A percentile compares a stretch with the other conserved stretches of the same genome.
Conservation (phyloP, 2,329 filamentous ascomycete species). For the Fusarium sp. region DNA sequence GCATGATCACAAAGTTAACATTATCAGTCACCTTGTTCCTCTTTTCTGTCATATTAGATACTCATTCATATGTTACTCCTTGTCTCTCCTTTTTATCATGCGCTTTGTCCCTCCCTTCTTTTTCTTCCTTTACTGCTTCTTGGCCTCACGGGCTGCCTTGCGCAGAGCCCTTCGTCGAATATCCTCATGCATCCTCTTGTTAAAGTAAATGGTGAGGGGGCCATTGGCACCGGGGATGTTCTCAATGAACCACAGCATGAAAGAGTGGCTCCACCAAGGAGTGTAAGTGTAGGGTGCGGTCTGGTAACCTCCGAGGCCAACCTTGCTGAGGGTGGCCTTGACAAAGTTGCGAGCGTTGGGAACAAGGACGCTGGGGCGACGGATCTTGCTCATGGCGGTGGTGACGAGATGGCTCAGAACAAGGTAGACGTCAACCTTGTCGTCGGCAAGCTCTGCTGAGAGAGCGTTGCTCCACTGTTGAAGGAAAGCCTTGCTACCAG, state of each 20-base stretch:
- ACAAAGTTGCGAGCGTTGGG: constrained; percentile 89
- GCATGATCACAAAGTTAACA: not conserved
- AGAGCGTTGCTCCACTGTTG: constrained; percentile 95
- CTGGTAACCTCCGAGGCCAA: constrained; percentile 85
- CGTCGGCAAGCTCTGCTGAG: constrained; percentile 82
- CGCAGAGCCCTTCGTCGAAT: constrained; percentile 86
- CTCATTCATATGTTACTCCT: not conserved
- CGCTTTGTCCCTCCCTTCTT: not conserved
- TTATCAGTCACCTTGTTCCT: not conserved
- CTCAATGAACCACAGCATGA: constrained; percentile 87
- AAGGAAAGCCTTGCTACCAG: constrained; percentile 96
- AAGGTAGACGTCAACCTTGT: constrained; percentile 90
- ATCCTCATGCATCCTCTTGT: constrained; percentile 80
- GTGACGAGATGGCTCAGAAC: constrained; percentile 94
- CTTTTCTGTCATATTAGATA: constrained; percentile 4
- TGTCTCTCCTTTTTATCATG: not conserved
- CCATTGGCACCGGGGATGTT: constrained; percentile 66
- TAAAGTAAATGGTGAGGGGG: constrained; percentile 62
- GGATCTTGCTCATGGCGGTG: constrained; percentile 96
- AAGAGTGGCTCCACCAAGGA: constrained; percentile 91
- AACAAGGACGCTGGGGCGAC: constrained; percentile 80
- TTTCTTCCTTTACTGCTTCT: constrained; percentile 67
- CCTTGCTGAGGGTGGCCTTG: constrained; percentile 79
- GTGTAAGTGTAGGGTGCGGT: constrained; percentile 86
- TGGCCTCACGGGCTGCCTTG: constrained; percentile 86